Percentiles rank a stretch among this genome's conserved stretches.
These are phyloP conservation scores for Fusarium transvaalense DNA, from an alignment of 2,329 filamentous ascomycete species.

Conservation along the genomic window DNA sequence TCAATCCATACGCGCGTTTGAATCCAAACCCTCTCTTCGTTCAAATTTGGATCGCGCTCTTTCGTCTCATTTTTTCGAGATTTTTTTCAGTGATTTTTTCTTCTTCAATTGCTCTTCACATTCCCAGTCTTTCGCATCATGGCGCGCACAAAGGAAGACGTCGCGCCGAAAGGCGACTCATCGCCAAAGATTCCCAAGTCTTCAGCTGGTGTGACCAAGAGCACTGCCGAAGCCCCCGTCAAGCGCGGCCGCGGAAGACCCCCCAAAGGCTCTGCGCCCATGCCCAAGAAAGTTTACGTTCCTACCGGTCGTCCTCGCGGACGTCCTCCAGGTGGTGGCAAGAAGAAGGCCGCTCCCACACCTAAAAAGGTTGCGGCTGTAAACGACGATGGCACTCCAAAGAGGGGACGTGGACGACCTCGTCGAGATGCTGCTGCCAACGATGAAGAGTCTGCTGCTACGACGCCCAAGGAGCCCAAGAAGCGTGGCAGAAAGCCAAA, in stretches of 20 bases:
- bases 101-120: slow-evolving; percentile 1
- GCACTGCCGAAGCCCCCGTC: slow-evolving; percentile 56
- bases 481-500: slow-evolving; percentile 50
- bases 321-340: slow-evolving; percentile 59
- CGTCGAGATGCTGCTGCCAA: slow-evolving; percentile 44
- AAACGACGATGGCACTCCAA: slow-evolving; percentile 25
- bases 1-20: slow-evolving; percentile 10
- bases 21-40: neutral
- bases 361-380: slow-evolving; percentile 13
- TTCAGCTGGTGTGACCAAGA: slow-evolving; percentile 55
- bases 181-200: slow-evolving; percentile 48
- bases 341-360: slow-evolving; percentile 37
- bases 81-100: slow-evolving; percentile 11
- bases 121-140: slow-evolving; percentile 36
- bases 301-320: slow-evolving; percentile 62
- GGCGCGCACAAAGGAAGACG: slow-evolving; percentile 53
- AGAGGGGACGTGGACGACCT: slow-evolving; percentile 48
- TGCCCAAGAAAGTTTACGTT: slow-evolving; percentile 48
- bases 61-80: slow-evolving; percentile 22
- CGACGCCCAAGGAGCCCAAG: slow-evolving; percentile 40
- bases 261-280: slow-evolving; percentile 51
- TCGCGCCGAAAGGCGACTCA: slow-evolving; percentile 32
- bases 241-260: slow-evolving; percentile 57
- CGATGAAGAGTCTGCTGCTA: slow-evolving; percentile 23
- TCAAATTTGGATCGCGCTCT: slow-evolving; percentile 4